phyloP scores from a whole-genome alignment of 2,329 filamentous ascomycete species.

The Bretziella fagacearum region DNA sequence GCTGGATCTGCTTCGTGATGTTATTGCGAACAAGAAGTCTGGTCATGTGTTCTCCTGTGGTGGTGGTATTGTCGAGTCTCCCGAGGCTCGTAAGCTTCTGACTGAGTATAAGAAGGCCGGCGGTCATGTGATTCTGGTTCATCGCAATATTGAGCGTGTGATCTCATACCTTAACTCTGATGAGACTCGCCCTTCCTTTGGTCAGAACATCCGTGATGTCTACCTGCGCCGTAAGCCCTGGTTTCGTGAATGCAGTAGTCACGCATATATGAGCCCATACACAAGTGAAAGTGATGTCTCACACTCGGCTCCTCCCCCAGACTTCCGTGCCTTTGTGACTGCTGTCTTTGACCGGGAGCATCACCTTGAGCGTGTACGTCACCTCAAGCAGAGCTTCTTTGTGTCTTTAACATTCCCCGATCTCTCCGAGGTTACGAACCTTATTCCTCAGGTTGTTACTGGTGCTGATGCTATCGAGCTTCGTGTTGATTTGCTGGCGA shows the following conservation, averaged over 20 bases:
- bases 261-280: constrained; percentile 69
- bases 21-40: constrained; percentile 55
- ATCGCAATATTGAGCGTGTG: constrained; percentile 72
- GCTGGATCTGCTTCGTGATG: constrained; percentile 51
- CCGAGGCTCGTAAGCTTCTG: constrained; percentile 61
- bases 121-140: constrained; percentile 73
- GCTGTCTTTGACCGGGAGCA: constrained; percentile 20
- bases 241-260: constrained; percentile 87
- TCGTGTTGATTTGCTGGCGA: constrained; percentile 74
- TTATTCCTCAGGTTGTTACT: constrained; percentile 56
- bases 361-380: constrained; percentile 28
- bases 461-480: constrained; percentile 89
- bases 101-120: constrained; percentile 55
- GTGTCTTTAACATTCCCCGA: constrained; percentile 76
- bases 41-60: constrained; percentile 84
- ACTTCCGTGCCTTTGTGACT: constrained; percentile 20
- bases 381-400: constrained; percentile 69
- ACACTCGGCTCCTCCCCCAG: constrained; percentile 12
- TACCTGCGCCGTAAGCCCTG: constrained; percentile 79
- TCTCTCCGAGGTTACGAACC: constrained; percentile 42
- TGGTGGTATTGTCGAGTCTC: constrained; percentile 78
- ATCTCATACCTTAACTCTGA: constrained; percentile 79
- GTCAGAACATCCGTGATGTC: constrained; percentile 80
- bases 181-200: constrained; percentile 80
- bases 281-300: constrained; percentile 6